Conservation (phyloP, 2,329 filamentous ascomycete species). For the Alternaria conjuncta region DNA sequence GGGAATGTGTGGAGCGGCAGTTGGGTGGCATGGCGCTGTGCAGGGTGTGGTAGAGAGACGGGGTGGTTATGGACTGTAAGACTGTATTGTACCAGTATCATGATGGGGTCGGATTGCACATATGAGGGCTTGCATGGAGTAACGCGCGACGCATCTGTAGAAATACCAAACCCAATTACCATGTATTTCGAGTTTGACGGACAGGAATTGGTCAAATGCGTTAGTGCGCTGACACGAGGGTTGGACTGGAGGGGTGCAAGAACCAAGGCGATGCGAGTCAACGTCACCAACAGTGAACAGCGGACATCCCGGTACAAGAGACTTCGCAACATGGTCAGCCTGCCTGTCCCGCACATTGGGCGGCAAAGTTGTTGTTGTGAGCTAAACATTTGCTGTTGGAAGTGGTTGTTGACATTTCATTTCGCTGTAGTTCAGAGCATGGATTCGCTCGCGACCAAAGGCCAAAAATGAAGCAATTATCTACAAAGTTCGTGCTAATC, state of each 20-base stretch:
- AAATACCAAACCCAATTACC: slow-evolving; percentile 6
- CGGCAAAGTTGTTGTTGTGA: background rate
- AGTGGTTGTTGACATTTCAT: background rate
- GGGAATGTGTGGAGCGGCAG: slow-evolving; percentile 81
- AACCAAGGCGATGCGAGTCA: slow-evolving; percentile 2
- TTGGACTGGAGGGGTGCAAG: background rate
- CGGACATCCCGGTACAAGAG: background rate
- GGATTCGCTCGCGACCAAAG: background rate
- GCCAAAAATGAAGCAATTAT: slow-evolving; percentile 3
- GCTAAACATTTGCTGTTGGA: background rate
- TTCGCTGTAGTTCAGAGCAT: background rate
- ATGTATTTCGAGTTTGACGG: background rate
- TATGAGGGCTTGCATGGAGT: background rate
- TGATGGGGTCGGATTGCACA: background rate
- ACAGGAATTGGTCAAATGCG: background rate
- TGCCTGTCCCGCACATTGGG: background rate
- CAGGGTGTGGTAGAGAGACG: slow-evolving; percentile 58
- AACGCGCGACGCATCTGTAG: slow-evolving; percentile 9
- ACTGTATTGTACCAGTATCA: slow-evolving; percentile 8
- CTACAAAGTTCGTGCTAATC: slow-evolving; percentile 3
- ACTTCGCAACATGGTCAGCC: background rate
- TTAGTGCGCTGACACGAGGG: background rate
- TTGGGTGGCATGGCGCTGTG: slow-evolving; percentile 82
- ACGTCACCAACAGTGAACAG: background rate
- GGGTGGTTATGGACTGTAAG: slow-evolving; percentile 7